phyloP scores from a whole-genome alignment of 2,329 filamentous ascomycete species.

The Colletotrichum sidae region DNA sequence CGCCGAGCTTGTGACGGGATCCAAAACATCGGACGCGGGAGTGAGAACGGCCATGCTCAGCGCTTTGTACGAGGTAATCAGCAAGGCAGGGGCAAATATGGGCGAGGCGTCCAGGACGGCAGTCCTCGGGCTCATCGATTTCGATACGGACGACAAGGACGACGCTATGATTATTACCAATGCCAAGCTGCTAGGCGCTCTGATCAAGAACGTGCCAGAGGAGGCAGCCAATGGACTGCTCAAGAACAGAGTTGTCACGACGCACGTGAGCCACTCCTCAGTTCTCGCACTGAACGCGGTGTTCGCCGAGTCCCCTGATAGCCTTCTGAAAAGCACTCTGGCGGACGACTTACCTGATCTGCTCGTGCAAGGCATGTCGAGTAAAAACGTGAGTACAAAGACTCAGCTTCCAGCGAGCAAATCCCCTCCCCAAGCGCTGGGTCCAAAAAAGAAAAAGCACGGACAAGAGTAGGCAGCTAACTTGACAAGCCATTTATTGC shows the following conservation, averaged over 20 bases:
- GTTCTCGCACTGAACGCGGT: constrained; percentile 91
- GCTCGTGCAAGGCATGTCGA: constrained; percentile 82
- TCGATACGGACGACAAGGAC: constrained; percentile 80
- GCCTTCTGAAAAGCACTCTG: constrained; percentile 73
- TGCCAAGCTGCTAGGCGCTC: constrained; percentile 87
- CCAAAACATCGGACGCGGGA: constrained; percentile 87
- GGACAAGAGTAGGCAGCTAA: no score
- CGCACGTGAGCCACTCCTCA: constrained; percentile 80
- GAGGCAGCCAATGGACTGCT: constrained; percentile 72
- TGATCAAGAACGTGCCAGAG: constrained; percentile 85
- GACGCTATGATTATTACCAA: constrained; percentile 88
- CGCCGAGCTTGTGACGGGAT: constrained; percentile 91
- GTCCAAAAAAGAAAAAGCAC: no score
- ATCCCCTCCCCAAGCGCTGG: no score
- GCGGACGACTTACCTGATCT: constrained; percentile 80
- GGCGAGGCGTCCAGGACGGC: constrained; percentile 87
- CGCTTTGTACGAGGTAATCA: constrained; percentile 94
- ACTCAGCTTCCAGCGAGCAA: not conserved
- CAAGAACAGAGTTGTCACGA: constrained; percentile 82
- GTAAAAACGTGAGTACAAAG: constrained; percentile 74
- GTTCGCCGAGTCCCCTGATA: constrained; percentile 80
- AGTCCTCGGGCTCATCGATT: constrained; percentile 90
- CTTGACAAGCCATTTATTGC: constrained; percentile 77
- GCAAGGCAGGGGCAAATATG: constrained; percentile 95
- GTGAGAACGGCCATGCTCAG: constrained; percentile 97